Evolutionary conservation across 768 basidiomycete genomes (phyloP).

Genomic region (Tephrocybe sp.): DNA sequence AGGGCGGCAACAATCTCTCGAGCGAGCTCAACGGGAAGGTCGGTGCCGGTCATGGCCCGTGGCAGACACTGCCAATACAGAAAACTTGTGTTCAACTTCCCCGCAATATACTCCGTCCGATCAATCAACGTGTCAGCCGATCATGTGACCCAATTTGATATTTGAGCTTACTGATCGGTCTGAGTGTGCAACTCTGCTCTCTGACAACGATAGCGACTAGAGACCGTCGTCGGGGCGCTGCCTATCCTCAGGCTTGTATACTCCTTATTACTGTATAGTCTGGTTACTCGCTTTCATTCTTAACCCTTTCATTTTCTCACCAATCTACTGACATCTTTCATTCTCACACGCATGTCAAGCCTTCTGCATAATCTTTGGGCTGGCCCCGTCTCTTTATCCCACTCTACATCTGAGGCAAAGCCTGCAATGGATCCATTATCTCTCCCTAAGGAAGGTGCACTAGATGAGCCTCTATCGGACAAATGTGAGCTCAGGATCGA

Average conservation of each 20-base stretch:
- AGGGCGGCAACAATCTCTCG: constrained; percentile 13
- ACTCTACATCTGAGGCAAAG: constrained; percentile 16
- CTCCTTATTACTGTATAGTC: background rate
- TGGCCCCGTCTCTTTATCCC: constrained; percentile 14
- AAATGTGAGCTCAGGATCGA: constrained; percentile 80
- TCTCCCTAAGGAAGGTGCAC: constrained; percentile 20
- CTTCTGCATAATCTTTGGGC: constrained; percentile 18
- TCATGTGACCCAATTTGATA: background rate
- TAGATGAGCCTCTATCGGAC: constrained; percentile 31
- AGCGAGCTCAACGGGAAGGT: constrained; percentile 14
- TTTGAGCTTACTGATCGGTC: background rate
- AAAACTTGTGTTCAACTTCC: background rate
- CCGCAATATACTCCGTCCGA: background rate
- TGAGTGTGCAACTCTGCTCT: no score
- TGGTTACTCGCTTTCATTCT: constrained; percentile 6
- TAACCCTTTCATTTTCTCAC: constrained; percentile 7
- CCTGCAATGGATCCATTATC: constrained; percentile 13
- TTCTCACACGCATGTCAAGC: constrained; percentile 12
- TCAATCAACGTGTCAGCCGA: background rate
- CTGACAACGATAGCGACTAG: constrained; percentile 1
- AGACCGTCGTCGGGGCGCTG: constrained; percentile 9
- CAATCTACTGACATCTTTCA: background rate
- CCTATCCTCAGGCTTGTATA: background rate
- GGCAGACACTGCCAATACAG: no score
- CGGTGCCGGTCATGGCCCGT: constrained; percentile 2